These are phyloP conservation scores for Entonaema liquescens DNA, from an alignment of 495 filamentous ascomycete species.

Conservation along the genomic window DNA sequence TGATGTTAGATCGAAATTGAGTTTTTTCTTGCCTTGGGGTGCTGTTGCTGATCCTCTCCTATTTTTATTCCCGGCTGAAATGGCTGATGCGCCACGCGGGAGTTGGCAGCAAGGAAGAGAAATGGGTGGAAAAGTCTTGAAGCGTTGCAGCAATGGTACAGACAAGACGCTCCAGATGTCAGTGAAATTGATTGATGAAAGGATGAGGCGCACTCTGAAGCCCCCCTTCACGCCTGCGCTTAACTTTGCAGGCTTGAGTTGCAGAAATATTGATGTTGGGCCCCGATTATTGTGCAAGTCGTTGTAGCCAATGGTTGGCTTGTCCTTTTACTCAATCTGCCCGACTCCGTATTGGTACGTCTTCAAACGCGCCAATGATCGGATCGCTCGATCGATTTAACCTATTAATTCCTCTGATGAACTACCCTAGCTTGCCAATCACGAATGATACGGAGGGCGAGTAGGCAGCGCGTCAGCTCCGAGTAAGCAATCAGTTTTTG, in stretches of 20 bases:
- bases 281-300: slow-evolving; percentile 39
- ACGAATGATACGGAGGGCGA: slow-evolving; percentile 25
- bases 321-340: slow-evolving; percentile 37
- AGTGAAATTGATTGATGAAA: slow-evolving; percentile 36
- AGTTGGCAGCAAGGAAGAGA: slow-evolving; percentile 33
- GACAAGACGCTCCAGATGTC: slow-evolving; percentile 40
- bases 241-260: slow-evolving; percentile 31
- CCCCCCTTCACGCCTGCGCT: slow-evolving; percentile 34
- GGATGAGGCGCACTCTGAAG: slow-evolving; percentile 38
- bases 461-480: slow-evolving; percentile 38
- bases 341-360: slow-evolving; percentile 40
- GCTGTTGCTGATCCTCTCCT: slow-evolving; percentile 34
- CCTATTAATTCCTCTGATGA: slow-evolving; percentile 40
- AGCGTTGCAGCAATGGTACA: slow-evolving; percentile 40
- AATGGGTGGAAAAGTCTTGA: slow-evolving; percentile 22
- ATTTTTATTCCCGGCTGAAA: slow-evolving; percentile 45
- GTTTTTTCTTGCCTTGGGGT: slow-evolving; percentile 21
- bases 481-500: slow-evolving; percentile 30
- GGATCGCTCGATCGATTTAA: slow-evolving; percentile 38
- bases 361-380: slow-evolving; percentile 42
- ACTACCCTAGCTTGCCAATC: slow-evolving; percentile 41
- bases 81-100: slow-evolving; percentile 43
- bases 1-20: slow-evolving; percentile 34
- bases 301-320: slow-evolving; percentile 36
- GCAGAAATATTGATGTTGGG: slow-evolving; percentile 42